Evolutionary conservation across 495 filamentous ascomycete genomes (phyloP), one percentile per base, ranked within the genome.

Genomic region (Aspergillus cavernicola): DNA sequence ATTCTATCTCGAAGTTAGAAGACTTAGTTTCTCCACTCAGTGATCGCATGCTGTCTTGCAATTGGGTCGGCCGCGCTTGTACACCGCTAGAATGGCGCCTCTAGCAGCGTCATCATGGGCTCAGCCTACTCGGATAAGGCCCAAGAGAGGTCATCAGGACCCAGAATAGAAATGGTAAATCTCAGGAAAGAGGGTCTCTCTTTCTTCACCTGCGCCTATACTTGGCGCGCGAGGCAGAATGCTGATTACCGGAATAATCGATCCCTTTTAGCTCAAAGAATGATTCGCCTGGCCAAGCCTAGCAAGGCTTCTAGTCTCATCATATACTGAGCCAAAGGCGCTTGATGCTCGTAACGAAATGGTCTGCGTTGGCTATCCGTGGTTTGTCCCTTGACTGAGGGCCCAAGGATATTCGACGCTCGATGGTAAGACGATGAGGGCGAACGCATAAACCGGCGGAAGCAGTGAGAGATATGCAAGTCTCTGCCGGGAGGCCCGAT

Each of bases 51-150:
- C 38, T 26, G 57, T 39, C 24, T 47, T 52, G 37, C 54, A 56
- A 58, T 58, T 58, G 59, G 59, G 20, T 55, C 55, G 35, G 20
- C 38, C 22, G 48, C 50, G 29, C 43, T 35, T 56, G 55, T 58
- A 56, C 59, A 62, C 59, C 59, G 59, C 59, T 51, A 62, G 49
- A 56, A 58, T 46, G 52, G 38, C 58, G 33, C 31, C 28, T 51
- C 39, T 19, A 26, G 38, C 22, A 24, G 50, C 55, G 53, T 54
- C 59, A 45, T 52, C 59, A 20, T 23, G 36, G 44, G 44, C n/a
- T 36, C n/a, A 47, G 19, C 31, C 19, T 47, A 22, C 31, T 47
- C 31, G 23, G 23, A 29, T 16, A 10, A 29, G 41, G 22, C 19
- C 10, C 9, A 6, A 22, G 38, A 23, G 19, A 22, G 15, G 38